phyloP scores from a whole-genome alignment of 1,284 basidiomycete genomes.

The Apiotrichum gamsii region DNA sequence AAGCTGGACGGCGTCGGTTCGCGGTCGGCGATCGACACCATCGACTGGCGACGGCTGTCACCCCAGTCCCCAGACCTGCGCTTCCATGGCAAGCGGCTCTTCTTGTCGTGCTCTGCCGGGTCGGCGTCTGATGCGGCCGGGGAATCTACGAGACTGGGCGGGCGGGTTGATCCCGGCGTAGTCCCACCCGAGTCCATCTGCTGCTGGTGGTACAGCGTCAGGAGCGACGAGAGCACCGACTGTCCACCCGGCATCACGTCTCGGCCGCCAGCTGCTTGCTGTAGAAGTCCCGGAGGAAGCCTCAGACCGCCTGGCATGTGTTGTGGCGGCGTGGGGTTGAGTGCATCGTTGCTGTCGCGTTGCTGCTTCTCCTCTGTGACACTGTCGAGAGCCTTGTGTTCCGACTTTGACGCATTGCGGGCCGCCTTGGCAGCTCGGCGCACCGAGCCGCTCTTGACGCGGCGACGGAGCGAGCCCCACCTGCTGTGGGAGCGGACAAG shows the following conservation, averaged over 20 bases:
- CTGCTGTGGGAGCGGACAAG: constrained; percentile 47
- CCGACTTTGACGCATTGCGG: too few species aligned
- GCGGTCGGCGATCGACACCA: constrained; percentile 7
- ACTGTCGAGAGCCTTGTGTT: too few species aligned
- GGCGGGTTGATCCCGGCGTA: constrained; percentile 39
- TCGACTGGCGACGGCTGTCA: constrained; percentile 1
- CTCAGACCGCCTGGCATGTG: constrained; percentile 2
- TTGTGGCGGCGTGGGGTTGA: not conserved
- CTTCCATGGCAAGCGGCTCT: constrained; percentile 4
- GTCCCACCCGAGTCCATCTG: constrained; percentile 29
- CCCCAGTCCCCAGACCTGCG: not conserved
- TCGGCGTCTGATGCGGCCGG: constrained; percentile 1
- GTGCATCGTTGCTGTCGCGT: not conserved
- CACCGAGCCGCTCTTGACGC: constrained; percentile 22
- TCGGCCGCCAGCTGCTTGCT: not conserved
- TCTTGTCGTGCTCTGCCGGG: constrained; percentile 21
- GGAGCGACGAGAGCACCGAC: constrained; percentile 39
- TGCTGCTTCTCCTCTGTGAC: not conserved
- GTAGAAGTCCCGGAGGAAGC: constrained; percentile 6
- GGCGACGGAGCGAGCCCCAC: constrained; percentile 41
- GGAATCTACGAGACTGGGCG: constrained; percentile 17
- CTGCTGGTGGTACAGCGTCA: constrained; percentile 40
- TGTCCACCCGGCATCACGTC: constrained; percentile 27
- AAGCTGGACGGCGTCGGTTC: constrained; percentile 8
- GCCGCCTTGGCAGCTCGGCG: not conserved